Base-by-base conservation (phyloP, 495 filamentous ascomycete species). In the Xylaria telfairii region DNA sequence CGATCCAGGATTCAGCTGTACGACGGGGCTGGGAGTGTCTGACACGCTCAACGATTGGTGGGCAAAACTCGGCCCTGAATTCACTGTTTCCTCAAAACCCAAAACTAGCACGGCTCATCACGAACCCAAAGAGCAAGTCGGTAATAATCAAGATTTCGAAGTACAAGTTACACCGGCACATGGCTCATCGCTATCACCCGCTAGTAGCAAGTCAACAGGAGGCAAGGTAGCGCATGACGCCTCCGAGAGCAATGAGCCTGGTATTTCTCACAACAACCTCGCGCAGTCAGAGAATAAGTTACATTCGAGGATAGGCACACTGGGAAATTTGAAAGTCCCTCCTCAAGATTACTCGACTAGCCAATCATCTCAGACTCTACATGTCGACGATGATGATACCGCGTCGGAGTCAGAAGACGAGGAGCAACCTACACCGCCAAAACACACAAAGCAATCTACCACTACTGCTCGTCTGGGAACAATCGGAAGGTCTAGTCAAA, bases 111-210 rank as follows among this genome's bases (percentile, higher is more conserved):
- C 57, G 24, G 30, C 57, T 70, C 32, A 39, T 39, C 67, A 69
- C 49, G 57, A 72, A 44, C 12, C 30, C 17, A 60, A 61, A 5
- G 17, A 61, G 9, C 39, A 56, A 19, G 41, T 62, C 51, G 42
- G 51, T 4, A 49, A 30, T 12, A 39, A 63, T 53, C 70, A 81
- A 66, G 86, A 83, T 64, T 87, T 87, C 64, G 83, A 90, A 68
- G 82, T 86, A 19, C 88, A 86, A 72, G 78, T 78, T 34, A 84
- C 83, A 1, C 86, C 86, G 0, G 77, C 82, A 2, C 72, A 72
- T 42, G 71, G 79, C 60, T 72, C 68, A 56, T 73, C 76, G 47
- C 60, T 60, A 60, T 21, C 69, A 41, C 4, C 64, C 12, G 28
- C 1, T 24, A 21, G 34, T 30, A 17, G 1, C 3, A 53, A 47